These are phyloP conservation scores for Lasiosphaeria miniovina DNA, from an alignment of 495 filamentous ascomycete species.

Conservation along the genomic window DNA sequence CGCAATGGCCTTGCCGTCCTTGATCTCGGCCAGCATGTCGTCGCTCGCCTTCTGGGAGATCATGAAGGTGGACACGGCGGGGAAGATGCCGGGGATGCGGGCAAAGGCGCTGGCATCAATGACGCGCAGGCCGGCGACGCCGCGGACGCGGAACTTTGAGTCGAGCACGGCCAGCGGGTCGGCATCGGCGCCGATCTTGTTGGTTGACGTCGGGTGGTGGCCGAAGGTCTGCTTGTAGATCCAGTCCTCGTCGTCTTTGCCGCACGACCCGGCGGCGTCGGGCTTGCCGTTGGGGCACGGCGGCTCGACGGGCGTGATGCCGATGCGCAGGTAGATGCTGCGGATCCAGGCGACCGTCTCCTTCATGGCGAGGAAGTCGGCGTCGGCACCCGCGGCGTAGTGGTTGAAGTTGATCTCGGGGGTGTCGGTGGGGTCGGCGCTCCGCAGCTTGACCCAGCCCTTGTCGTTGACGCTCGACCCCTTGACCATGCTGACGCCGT, in stretches of 20 bases:
- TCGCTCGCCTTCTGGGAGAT: conserved; percentile 59
- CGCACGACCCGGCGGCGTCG: conserved; percentile 30
- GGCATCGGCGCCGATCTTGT: conserved; percentile 41
- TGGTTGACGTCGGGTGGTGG: conserved; percentile 45
- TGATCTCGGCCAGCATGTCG: conserved; percentile 46
- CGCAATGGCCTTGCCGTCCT: conserved; percentile 20
- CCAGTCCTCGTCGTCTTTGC: conserved; percentile 35
- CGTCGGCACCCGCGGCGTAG: conserved; percentile 26
- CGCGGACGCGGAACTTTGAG: conserved; percentile 40
- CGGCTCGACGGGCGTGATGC: conserved; percentile 33
- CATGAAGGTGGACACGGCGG: conserved; percentile 54
- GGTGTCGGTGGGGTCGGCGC: conserved; percentile 31
- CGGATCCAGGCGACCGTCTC: conserved; percentile 36
- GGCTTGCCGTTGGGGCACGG: conserved; percentile 23
- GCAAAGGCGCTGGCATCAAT: conserved; percentile 51
- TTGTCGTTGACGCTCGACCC: conserved; percentile 31
- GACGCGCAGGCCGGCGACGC: conserved; percentile 40
- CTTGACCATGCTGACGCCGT: conserved; percentile 40
- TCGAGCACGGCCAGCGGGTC: conserved; percentile 47
- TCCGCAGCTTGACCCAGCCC: conserved; percentile 34
- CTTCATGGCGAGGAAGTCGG: conserved; percentile 36
- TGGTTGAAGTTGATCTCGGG: conserved; percentile 42
- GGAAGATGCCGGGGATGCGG: conserved; percentile 50
- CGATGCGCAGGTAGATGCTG: conserved; percentile 26
- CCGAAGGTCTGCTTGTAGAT: conserved; percentile 44